Percentiles rank a stretch among this genome's conserved stretches.
phyloP scores from a whole-genome alignment of 352 stramenopile genomes.

The Phytopythium boreale region DNA sequence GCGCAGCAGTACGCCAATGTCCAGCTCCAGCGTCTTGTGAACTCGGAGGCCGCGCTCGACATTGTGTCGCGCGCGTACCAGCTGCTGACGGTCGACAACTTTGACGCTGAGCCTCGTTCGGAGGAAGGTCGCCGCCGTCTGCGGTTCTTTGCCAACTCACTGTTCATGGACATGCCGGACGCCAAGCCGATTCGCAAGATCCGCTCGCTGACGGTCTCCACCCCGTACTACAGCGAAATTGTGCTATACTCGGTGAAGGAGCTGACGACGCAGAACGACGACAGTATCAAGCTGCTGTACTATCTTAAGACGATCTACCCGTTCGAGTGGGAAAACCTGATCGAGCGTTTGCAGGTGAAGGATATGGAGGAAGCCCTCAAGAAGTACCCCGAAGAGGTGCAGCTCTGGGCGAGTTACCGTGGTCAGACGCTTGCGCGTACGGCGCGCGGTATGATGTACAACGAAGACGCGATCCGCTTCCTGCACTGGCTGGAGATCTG shows the following conservation, averaged over 20 bases:
- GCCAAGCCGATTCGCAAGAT: slow-evolving; percentile 86
- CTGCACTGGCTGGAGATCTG: slow-evolving; percentile 88
- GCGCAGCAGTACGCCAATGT: slow-evolving; percentile 80
- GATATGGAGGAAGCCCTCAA: slow-evolving; percentile 85
- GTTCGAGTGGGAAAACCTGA: slow-evolving; percentile 84
- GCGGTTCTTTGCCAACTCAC: slow-evolving; percentile 85
- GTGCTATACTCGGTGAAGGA: slow-evolving; percentile 90
- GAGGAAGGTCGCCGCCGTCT: slow-evolving; percentile 82
- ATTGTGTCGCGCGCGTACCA: slow-evolving; percentile 86
- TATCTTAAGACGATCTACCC: slow-evolving; percentile 92
- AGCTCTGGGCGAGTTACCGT: slow-evolving; percentile 82
- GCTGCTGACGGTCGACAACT: slow-evolving; percentile 86
- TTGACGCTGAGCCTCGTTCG: slow-evolving; percentile 84
- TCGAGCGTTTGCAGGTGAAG: slow-evolving; percentile 72
- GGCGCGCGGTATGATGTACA: slow-evolving; percentile 88
- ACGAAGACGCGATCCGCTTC: slow-evolving; percentile 84
- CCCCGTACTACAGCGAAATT: slow-evolving; percentile 90
- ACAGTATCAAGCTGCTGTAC: slow-evolving; percentile 95
- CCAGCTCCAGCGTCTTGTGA: slow-evolving; percentile 77
- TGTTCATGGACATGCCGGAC: slow-evolving; percentile 90
- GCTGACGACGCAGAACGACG: slow-evolving; percentile 78
- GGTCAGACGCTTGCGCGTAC: slow-evolving; percentile 84
- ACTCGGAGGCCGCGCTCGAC: slow-evolving; percentile 76
- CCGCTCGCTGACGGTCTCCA: slow-evolving; percentile 77
- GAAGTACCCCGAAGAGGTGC: slow-evolving; percentile 76